Evolutionary conservation across 768 basidiomycete genomes (phyloP), one percentile per base, ranked within the genome.

Genomic region (Chalciporus chontae): DNA sequence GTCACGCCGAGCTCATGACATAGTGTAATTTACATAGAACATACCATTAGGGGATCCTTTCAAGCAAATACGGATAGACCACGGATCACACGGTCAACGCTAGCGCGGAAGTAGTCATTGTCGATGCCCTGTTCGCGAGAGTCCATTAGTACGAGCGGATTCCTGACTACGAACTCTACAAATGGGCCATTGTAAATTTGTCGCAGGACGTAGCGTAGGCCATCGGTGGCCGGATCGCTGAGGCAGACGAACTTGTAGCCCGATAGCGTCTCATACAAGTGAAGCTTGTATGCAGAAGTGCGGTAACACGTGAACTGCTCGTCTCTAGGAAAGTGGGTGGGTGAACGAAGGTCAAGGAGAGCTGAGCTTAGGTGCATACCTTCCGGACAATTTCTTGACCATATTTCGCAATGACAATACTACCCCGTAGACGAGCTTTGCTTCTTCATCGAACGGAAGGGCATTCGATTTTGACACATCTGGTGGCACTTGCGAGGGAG

Each of bases 221-320:
- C 87, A 53, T 97, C 94, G 32, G 87, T 75, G 48, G 77, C 77
- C 1, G 91, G 89, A 62, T 96, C 93, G 54, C 85, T 90, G 57
- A 97, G 81, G 76, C 98, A 90, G 62, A 97, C 77, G 70, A 99
- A 95, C 65, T 93, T 94, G 81, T 92, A 96, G 13, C 91, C 89
- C 4, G 94, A 90, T 4, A 84, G 58, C 0, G 96, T 94, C 67
- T 95, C 93, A 70, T 85, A 95, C 47, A 95, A 73, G 69, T 98
- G 94, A 8, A 98, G 78, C 65, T 87, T 94, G 77, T 99, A 99
- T 3, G 85, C 72, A 19, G 92, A 90, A 3, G 96, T 98, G 57
- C 83, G 81, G 69, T 95, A 97, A 58, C 84, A 84, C 40, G 86
- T 83, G 70, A 97, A 96, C 53, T 85, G 80, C 69, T 97, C 95